Percentiles rank a stretch among this genome's conserved stretches.
Conservation (phyloP, 1,139 yeast genomes). For the Candida neerlandica region DNA sequence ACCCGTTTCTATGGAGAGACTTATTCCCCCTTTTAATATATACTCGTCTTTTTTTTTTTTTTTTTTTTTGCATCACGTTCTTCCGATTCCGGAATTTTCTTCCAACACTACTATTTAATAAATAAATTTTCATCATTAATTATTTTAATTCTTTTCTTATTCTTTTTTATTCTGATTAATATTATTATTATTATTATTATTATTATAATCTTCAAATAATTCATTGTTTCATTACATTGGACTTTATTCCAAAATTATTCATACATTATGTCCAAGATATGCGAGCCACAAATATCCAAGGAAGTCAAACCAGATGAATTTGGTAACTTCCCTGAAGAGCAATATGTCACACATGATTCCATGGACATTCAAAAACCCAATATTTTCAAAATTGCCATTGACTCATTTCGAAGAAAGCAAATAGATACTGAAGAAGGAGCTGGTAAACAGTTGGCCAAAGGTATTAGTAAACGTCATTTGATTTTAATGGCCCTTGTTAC, state of each 20-base stretch:
- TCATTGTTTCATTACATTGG: background rate
- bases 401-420: constrained; percentile 33
- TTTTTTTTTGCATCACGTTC: background rate
- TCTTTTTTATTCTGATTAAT: background rate
- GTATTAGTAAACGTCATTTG: constrained; percentile 39
- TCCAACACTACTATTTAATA: no score
- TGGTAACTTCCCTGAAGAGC: constrained; percentile 12
- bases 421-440: constrained; percentile 21
- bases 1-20: background rate
- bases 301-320: constrained; percentile 13
- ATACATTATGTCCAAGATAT: constrained; percentile 2
- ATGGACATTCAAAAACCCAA: constrained; percentile 3
- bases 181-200: background rate
- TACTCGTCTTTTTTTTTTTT: no score
- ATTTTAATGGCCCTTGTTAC: constrained; percentile 40
- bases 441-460: constrained; percentile 35
- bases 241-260: background rate
- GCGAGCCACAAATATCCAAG: background rate
- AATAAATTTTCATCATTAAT: no score
- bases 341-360: constrained; percentile 12
- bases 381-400: constrained; percentile 29
- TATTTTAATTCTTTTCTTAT: no score
- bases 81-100: background rate
- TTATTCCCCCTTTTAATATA: background rate
- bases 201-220: background rate